Evolutionary conservation across 192 early-diverging fungal genomes (phyloP).

Genomic region (Dimargaris verticillata): DNA sequence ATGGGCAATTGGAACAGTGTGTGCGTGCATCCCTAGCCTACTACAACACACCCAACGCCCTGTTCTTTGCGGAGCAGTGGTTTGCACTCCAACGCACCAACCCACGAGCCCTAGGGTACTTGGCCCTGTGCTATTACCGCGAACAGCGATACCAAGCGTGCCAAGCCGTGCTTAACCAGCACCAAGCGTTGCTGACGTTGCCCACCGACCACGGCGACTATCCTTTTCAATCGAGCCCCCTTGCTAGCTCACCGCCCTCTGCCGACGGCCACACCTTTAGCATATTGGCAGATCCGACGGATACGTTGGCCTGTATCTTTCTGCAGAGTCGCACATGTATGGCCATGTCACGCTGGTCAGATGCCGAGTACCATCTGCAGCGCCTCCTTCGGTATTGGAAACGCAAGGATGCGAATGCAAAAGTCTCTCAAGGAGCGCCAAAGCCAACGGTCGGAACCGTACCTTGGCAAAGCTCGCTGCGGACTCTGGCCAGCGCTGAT

Average conservation of each 20-base stretch:
- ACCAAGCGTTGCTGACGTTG: background rate
- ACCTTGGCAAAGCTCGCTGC: no score
- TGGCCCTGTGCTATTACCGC: conserved; percentile 9
- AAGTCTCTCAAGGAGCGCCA: conserved; percentile 16
- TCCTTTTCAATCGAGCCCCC: background rate
- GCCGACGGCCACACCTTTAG: background rate
- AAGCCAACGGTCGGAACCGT: background rate
- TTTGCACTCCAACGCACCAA: background rate
- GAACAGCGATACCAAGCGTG: background rate
- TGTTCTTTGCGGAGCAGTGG: conserved; percentile 11
- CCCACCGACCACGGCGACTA: background rate
- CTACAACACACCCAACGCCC: background rate
- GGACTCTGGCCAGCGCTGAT: background rate
- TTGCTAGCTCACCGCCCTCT: background rate
- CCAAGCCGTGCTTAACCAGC: background rate
- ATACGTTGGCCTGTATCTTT: background rate
- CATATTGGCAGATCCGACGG: no score
- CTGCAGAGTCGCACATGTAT: conserved; percentile 22
- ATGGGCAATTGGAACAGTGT: background rate
- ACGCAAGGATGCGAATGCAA: background rate
- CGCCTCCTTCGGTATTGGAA: conserved; percentile 10
- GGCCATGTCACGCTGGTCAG: conserved; percentile 30
- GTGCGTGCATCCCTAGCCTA: background rate
- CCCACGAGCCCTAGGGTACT: conserved; percentile 9
- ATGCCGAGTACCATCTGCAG: conserved; percentile 26